phyloP scores from a whole-genome alignment of 140 eudicot species.

The Cichorium intybus region DNA sequence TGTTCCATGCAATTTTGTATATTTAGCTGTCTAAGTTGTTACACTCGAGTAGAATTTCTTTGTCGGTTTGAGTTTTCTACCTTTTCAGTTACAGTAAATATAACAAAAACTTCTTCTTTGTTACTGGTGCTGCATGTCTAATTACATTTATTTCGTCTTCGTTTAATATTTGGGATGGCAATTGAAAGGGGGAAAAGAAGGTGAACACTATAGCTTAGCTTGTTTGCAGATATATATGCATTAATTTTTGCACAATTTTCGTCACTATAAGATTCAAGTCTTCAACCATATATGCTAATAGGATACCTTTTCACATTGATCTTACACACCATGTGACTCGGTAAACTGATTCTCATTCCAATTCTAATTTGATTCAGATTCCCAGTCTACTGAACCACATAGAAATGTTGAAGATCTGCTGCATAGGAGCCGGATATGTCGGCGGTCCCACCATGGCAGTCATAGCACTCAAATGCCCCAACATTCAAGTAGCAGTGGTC shows the following conservation, averaged over 20 bases:
- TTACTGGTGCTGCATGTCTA: not conserved
- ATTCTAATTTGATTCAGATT: not conserved
- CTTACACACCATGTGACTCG: not conserved
- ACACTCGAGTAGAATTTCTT: not conserved
- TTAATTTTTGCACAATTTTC: not conserved
- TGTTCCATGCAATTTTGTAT: not conserved
- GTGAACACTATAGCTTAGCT: not conserved
- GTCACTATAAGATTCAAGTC: not conserved
- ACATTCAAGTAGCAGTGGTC: constrained; percentile 56
- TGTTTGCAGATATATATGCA: not conserved
- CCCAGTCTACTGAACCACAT: constrained; percentile 1
- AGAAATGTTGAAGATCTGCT: constrained; percentile 76
- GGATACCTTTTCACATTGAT: not conserved
- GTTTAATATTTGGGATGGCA: not conserved
- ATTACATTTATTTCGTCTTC: not conserved
- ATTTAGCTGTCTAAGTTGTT: not conserved
- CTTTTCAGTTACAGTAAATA: not conserved
- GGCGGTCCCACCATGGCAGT: constrained; percentile 88
- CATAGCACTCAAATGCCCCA: constrained; percentile 67
- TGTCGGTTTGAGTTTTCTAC: not conserved
- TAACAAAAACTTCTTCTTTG: not conserved
- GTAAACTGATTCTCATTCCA: not conserved
- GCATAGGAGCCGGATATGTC: constrained; percentile 79
- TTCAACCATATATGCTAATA: not conserved
- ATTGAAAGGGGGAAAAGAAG: constrained; percentile 9